These are phyloP conservation scores for Termitomyces sp. DNA, from an alignment of 768 basidiomycete genomes.

Conservation along the genomic window DNA sequence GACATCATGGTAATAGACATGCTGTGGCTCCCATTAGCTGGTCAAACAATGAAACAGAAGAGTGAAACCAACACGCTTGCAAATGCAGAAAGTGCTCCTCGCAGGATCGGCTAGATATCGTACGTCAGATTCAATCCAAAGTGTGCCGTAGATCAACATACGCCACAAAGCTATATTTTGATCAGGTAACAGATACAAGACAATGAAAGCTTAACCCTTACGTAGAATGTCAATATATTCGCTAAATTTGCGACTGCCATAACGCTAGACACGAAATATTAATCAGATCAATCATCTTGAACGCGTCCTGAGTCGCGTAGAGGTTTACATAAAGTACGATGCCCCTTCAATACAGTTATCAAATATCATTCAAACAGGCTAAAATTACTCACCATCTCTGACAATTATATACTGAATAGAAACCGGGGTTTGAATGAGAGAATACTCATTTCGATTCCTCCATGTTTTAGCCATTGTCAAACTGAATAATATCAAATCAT, in stretches of 20 bases:
- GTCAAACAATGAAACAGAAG: background rate
- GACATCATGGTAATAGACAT: constrained; percentile 11
- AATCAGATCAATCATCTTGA: background rate
- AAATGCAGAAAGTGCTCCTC: background rate
- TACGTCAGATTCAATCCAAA: background rate
- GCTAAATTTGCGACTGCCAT: background rate
- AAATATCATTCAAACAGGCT: background rate
- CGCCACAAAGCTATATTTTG: background rate
- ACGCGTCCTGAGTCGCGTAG: background rate
- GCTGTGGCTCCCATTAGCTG: background rate
- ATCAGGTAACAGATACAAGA: background rate
- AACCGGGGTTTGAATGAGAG: background rate
- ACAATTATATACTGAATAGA: background rate
- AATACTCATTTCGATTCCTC: background rate
- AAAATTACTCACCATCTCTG: constrained; percentile 1
- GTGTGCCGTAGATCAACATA: background rate
- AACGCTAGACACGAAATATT: background rate
- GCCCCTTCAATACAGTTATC: background rate
- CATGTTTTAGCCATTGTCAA: constrained; percentile 9
- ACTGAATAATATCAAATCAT: constrained; percentile 4
- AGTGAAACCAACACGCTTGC: background rate
- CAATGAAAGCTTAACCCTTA: background rate
- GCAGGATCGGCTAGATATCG: background rate
- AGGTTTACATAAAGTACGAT: background rate
- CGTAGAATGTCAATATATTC: constrained; percentile 1